A percentile compares a stretch with the other conserved stretches of the same genome.
Conservation (phyloP, 345 rosid species). For the Pelargonium nanum region DNA sequence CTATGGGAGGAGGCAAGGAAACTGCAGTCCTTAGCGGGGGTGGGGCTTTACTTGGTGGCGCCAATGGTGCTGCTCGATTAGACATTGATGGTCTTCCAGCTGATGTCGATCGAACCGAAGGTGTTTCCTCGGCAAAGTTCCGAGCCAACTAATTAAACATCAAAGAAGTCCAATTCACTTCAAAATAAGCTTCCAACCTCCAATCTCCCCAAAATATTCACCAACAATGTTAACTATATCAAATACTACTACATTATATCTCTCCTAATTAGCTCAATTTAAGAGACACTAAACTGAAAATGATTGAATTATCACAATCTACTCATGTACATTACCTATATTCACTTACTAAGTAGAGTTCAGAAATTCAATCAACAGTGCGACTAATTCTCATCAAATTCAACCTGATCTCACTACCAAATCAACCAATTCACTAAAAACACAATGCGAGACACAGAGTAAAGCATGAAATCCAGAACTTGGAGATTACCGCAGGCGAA, state of each 20-base stretch:
- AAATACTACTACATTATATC: neutral
- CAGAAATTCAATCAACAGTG: neutral
- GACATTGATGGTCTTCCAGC: conserved; percentile 49
- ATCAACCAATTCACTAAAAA: conserved; percentile 1
- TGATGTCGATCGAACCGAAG: conserved; percentile 39
- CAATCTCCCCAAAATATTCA: neutral
- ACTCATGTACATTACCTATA: neutral
- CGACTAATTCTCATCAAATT: neutral
- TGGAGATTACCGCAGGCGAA: conserved; percentile 61
- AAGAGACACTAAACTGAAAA: neutral
- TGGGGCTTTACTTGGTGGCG: conserved; percentile 46
- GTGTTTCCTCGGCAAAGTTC: conserved; percentile 43
- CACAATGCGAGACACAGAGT: neutral
- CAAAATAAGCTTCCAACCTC: no score
- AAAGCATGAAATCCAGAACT: neutral
- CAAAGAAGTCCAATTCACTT: conserved; percentile 10
- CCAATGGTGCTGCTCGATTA: conserved; percentile 38
- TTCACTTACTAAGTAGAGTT: neutral
- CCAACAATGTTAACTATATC: neutral
- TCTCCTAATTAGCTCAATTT: neutral
- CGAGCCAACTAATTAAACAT: conserved; percentile 33
- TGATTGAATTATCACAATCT: neutral
- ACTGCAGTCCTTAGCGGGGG: conserved; percentile 40
- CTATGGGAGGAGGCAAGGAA: conserved; percentile 51
- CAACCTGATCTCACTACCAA: neutral